These are phyloP conservation scores for Calocera viscosa DNA, from an alignment of 768 basidiomycete species.

Conservation along the genomic window DNA sequence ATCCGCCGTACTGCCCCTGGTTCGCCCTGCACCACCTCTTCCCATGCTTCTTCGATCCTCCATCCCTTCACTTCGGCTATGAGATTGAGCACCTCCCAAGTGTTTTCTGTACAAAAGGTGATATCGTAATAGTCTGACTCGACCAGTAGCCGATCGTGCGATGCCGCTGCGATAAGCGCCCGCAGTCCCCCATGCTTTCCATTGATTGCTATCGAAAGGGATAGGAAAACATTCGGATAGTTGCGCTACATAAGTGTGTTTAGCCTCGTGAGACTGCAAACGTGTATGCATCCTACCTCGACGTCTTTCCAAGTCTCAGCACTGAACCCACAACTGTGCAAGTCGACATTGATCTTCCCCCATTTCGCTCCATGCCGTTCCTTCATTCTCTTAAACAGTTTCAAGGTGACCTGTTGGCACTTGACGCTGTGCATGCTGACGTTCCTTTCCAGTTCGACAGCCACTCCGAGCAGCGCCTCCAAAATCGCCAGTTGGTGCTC, in stretches of 20 bases:
- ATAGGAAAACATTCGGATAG: conserved; percentile 61
- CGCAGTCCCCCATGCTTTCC: conserved; percentile 51
- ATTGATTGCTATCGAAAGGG: conserved; percentile 78
- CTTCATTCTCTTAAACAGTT: conserved; percentile 49
- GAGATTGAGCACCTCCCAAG: conserved; percentile 64
- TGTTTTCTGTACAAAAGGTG: conserved; percentile 41
- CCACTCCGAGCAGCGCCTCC: conserved; percentile 74
- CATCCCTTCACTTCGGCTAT: conserved; percentile 70
- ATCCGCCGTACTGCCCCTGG: conserved; percentile 52
- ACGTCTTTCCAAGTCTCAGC: conserved; percentile 60
- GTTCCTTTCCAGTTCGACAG: conserved; percentile 62
- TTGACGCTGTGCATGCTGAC: conserved; percentile 84
- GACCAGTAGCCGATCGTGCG: conserved; percentile 56
- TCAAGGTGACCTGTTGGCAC: conserved; percentile 52
- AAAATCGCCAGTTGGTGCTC: conserved; percentile 71
- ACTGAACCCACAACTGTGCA: conserved; percentile 84
- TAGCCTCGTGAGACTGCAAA: not conserved
- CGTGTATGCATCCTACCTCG: conserved; percentile 41
- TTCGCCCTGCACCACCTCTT: conserved; percentile 25
- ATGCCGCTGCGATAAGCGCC: conserved; percentile 51
- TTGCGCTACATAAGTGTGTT: not conserved
- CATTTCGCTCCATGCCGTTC: conserved; percentile 42
- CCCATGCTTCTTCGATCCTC: conserved; percentile 54
- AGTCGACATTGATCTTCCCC: conserved; percentile 60
- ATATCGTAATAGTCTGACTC: conserved; percentile 78